Evolutionary conservation across 176 grass and related monocot species (phyloP), one percentile per base, ranked within the genome.

Genomic region (Ampelocalamus luodianensis): DNA sequence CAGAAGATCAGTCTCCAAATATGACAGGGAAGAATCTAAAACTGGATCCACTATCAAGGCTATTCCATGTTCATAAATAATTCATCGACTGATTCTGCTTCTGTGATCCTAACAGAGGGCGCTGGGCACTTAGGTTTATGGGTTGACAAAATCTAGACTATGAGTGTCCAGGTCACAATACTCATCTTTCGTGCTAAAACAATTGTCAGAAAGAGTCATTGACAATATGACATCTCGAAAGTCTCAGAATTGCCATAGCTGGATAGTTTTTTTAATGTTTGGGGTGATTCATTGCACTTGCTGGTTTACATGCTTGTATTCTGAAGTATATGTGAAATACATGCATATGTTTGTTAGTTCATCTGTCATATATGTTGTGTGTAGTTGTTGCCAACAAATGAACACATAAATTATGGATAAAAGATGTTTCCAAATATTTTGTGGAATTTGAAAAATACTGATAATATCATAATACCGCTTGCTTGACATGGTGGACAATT

Each of bases 11-110:
- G 4, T 65, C 81, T 58, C 49, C 64, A 72, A 82, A 2, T 53
- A 32, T 29, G 45, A 32, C 38, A 70, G 5, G 63, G 74, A 86
- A 58, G 40, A 49, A 42, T 84, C 43, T 83, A 74, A 87, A 84
- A 70, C 0, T 87, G 68, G 85, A 87, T 80, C n/a, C 7, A 62
- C 18, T 12, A 26, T 79, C 80, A 49, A 79, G 80, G 63, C 62
- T 69, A n/a, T 84, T 90, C 75, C 61, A 23, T 76, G 61, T 80
- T 45, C 40, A 10, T 70, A 67, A 83, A 60, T 90, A 87, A 68
- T 72, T 74, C 72, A 36, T 32, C n/a, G 0, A 6, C 16, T 40
- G 46, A 82, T 59, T 53, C 34, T 86, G 5, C 8, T 73, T 78
- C 13, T 37, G 18, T 38, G 50, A 67, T 4, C 49, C 48, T 65